Conservation (phyloP, 2,329 filamentous ascomycete genomes). For the Herpotrichia juniperi region DNA sequence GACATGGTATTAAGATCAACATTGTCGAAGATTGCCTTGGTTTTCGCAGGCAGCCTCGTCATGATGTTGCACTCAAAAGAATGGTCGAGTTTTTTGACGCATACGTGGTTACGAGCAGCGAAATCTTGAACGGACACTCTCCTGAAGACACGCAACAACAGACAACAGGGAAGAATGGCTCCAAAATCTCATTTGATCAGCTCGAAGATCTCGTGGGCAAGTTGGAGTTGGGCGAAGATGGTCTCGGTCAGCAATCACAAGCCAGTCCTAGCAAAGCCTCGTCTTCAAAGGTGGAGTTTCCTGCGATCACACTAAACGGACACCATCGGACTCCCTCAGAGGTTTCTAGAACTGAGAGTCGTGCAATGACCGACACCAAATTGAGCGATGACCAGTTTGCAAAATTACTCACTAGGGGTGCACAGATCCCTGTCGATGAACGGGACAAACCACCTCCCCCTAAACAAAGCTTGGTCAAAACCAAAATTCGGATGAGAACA, state of each 20-base stretch:
- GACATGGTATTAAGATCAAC: conserved; percentile 85
- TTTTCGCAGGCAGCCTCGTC: conserved; percentile 72
- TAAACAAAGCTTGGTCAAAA: conserved; percentile 38
- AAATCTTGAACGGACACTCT: conserved; percentile 57
- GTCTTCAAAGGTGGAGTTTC: conserved; percentile 8
- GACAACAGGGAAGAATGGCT: conserved; percentile 8
- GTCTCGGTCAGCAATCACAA: conserved; percentile 4
- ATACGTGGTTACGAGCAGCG: conserved; percentile 64
- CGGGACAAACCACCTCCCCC: conserved; percentile 8
- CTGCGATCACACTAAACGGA: conserved; percentile 26
- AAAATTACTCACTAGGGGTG: conserved; percentile 31
- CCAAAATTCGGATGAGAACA: conserved; percentile 44
- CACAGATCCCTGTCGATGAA: conserved; percentile 19
- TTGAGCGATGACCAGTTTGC: conserved; percentile 38
- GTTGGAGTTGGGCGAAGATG: conserved; percentile 24
- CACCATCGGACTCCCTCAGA: conserved; percentile 28
- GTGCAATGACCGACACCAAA: conserved; percentile 23
- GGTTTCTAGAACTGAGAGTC: conserved; percentile 26
- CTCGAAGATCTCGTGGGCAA: conserved; percentile 30
- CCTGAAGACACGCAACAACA: conserved; percentile 4
- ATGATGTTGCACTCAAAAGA: conserved; percentile 71
- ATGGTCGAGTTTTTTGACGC: conserved; percentile 79
- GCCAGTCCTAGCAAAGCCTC: background rate
- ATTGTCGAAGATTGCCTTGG: conserved; percentile 89
- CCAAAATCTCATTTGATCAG: conserved; percentile 20